Evolutionary conservation across 225 moss, liverwort and hornwort genomes (phyloP).

Genomic region (Sphagnum contortum): DNA sequence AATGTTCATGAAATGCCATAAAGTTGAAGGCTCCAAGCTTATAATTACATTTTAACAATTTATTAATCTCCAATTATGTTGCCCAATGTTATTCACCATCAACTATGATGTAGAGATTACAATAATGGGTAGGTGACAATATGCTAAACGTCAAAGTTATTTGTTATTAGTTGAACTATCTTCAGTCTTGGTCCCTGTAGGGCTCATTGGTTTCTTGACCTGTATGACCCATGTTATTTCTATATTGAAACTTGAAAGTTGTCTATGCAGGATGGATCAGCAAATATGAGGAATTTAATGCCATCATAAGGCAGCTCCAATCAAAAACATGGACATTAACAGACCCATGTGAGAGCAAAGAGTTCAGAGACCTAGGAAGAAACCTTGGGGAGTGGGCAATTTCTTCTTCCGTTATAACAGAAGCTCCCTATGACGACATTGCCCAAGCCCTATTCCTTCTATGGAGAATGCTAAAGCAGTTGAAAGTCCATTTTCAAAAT

Average conservation of each 20-base stretch:
- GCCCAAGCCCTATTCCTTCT: background rate
- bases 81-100: too few relatives aligned
- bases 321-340: background rate
- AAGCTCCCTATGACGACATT: background rate
- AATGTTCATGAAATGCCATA: too few relatives aligned
- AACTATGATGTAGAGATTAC: too few relatives aligned
- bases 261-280: slow-evolving; percentile 2
- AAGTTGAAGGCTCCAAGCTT: too few relatives aligned
- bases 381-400: slow-evolving; percentile 2
- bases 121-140: too few relatives aligned
- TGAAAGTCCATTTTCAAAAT: background rate
- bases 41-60: too few relatives aligned
- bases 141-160: too few relatives aligned
- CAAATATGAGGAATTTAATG: slow-evolving; percentile 4
- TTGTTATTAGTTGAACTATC: too few relatives aligned
- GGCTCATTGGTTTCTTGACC: too few relatives aligned
- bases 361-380: slow-evolving; percentile 1
- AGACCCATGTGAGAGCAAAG: background rate
- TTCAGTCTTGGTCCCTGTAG: too few relatives aligned
- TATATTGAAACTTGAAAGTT: background rate
- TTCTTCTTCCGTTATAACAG: background rate
- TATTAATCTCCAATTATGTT: too few relatives aligned
- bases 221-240: too few relatives aligned
- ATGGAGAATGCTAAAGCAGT: background rate
- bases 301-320: background rate